These are phyloP conservation scores for Boletus coccyginus DNA, from an alignment of 768 basidiomycete species.

Conservation along the genomic window DNA sequence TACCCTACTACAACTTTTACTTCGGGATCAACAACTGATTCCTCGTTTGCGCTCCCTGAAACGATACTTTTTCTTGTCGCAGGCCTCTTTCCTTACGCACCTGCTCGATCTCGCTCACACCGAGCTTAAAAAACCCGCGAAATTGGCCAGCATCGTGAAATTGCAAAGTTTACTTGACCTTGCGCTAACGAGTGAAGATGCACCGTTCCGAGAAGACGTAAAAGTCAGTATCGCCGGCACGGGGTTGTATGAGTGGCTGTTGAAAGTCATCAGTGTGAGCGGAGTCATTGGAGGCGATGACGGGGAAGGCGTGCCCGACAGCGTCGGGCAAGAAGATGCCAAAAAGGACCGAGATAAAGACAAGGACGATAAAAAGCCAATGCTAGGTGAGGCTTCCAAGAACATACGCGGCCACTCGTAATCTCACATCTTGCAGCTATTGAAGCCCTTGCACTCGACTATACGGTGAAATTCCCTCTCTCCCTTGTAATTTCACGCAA, in stretches of 20 bases:
- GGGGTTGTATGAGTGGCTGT: slow-evolving; percentile 88
- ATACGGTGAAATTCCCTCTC: slow-evolving; percentile 92
- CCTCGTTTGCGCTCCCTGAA: slow-evolving; percentile 92
- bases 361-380: slow-evolving; percentile 72
- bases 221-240: slow-evolving; percentile 81
- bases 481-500: slow-evolving; percentile 97
- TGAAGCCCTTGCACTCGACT: slow-evolving; percentile 90
- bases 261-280: slow-evolving; percentile 85
- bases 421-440: slow-evolving; percentile 54
- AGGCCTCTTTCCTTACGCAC: slow-evolving; percentile 93
- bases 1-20: slow-evolving; percentile 81
- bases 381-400: slow-evolving; percentile 50
- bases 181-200: slow-evolving; percentile 74
- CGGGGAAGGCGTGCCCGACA: slow-evolving; percentile 46
- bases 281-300: slow-evolving; percentile 66
- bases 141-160: slow-evolving; percentile 80
- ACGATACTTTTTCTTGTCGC: slow-evolving; percentile 96
- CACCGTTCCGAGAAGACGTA: slow-evolving; percentile 84
- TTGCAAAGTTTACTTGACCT: slow-evolving; percentile 93
- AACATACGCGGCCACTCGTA: neutral
- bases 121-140: slow-evolving; percentile 84
- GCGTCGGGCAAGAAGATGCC: slow-evolving; percentile 44
- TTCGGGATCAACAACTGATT: slow-evolving; percentile 87
- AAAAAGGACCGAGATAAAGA: slow-evolving; percentile 65
- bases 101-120: slow-evolving; percentile 83